A percentile compares a stretch with the other conserved stretches of the same genome.
These are phyloP conservation scores for Rostrohypoxylon terebratum DNA, from an alignment of 495 filamentous ascomycete species.

Conservation along the genomic window DNA sequence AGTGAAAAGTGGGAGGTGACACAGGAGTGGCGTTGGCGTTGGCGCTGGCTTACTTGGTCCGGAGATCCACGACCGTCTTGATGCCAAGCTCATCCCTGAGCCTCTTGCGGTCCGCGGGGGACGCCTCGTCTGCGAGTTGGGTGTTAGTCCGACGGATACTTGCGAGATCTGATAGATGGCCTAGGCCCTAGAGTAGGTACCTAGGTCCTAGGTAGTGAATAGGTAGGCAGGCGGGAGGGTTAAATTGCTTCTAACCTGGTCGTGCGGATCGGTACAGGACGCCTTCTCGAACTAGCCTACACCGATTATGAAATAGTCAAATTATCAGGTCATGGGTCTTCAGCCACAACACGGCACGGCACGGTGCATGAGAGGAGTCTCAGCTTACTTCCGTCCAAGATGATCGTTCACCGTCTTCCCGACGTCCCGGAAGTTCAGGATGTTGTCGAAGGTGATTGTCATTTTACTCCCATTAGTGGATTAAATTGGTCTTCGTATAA, in stretches of 20 bases:
- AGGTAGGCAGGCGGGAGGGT: background rate
- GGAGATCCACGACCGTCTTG: slow-evolving; percentile 78
- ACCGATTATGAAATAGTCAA: background rate
- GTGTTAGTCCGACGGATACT: background rate
- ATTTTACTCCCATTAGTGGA: slow-evolving; percentile 18
- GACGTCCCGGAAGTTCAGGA: slow-evolving; percentile 89
- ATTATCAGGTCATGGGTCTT: background rate
- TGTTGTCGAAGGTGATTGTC: slow-evolving; percentile 66
- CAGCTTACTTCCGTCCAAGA: slow-evolving; percentile 63
- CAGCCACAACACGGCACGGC: background rate
- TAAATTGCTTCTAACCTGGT: slow-evolving; percentile 60
- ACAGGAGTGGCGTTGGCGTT: slow-evolving; percentile 30
- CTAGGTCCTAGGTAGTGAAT: too few species aligned
- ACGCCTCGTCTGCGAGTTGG: slow-evolving; percentile 71
- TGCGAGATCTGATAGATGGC: background rate
- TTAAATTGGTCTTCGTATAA: background rate
- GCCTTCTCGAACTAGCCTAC: slow-evolving; percentile 74
- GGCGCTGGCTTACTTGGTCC: slow-evolving; percentile 69
- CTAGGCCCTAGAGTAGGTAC: too few species aligned
- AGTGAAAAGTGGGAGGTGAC: background rate
- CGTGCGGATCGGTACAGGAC: slow-evolving; percentile 79
- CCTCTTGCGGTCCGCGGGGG: slow-evolving; percentile 68
- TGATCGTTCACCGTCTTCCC: slow-evolving; percentile 76
- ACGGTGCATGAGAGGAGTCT: background rate
- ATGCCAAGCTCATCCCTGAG: slow-evolving; percentile 73